These are phyloP conservation scores for Tillandsia leiboldiana DNA, from an alignment of 176 grass and related monocot species.

Conservation along the genomic window DNA sequence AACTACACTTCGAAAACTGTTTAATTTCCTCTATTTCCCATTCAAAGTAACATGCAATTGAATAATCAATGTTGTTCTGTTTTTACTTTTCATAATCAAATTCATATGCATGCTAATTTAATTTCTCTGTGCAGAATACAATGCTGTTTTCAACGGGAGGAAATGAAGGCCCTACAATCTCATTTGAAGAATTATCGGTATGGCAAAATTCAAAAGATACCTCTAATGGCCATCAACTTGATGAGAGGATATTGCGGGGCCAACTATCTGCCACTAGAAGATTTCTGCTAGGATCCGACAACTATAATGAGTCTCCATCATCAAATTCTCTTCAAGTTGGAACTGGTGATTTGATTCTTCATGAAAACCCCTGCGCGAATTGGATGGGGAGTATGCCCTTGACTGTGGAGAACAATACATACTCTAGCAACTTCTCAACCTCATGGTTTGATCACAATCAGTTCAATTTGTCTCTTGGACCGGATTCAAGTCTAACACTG, in stretches of 20 bases:
- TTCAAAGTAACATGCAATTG: neutral
- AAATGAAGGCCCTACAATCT: constrained; percentile 28
- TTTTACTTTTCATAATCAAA: neutral
- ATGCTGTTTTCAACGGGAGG: constrained; percentile 17
- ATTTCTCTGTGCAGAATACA: neutral
- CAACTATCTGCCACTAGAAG: constrained; percentile 72
- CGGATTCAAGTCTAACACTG: constrained; percentile 32
- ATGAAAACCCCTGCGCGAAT: constrained; percentile 30
- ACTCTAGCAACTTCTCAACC: constrained; percentile 34
- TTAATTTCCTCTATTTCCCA: neutral
- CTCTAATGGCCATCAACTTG: constrained; percentile 23
- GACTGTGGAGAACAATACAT: constrained; percentile 26
- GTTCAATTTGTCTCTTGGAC: constrained; percentile 34
- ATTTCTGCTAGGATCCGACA: constrained; percentile 74
- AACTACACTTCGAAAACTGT: neutral
- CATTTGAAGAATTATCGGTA: constrained; percentile 26
- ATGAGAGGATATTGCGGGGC: constrained; percentile 38
- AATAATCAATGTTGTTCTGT: neutral
- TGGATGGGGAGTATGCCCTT: constrained; percentile 35
- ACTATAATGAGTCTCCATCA: constrained; percentile 43
- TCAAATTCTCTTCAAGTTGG: constrained; percentile 10
- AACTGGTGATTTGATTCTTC: constrained; percentile 10
- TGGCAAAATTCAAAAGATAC: constrained; percentile 35
- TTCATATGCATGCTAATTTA: neutral
- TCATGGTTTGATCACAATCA: constrained; percentile 42